These are phyloP conservation scores for Debaryomyces fabryi DNA, from an alignment of 1,139 yeast species.

Conservation along the genomic window DNA sequence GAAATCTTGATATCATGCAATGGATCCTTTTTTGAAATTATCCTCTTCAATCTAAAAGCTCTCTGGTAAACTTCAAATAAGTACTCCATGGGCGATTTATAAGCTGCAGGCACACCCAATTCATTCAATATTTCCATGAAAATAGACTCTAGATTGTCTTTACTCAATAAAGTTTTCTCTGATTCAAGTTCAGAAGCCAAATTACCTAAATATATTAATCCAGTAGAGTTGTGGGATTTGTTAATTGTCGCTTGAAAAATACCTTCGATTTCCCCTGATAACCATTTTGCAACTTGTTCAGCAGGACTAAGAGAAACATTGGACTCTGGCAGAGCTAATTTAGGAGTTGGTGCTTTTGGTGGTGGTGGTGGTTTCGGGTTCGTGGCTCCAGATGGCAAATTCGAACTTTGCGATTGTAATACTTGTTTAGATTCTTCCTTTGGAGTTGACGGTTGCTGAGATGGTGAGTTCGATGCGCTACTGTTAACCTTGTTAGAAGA, in stretches of 20 bases:
- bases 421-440: constrained; percentile 7
- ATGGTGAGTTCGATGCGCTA: background rate
- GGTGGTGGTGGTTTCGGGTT: constrained; percentile 1
- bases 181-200: constrained; percentile 42
- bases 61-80: constrained; percentile 47
- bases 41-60: constrained; percentile 40
- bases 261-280: constrained; percentile 33
- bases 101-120: constrained; percentile 40
- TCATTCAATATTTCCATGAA: constrained; percentile 61
- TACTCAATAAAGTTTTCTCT: constrained; percentile 24
- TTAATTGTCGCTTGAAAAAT: constrained; percentile 43
- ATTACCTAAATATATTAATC: constrained; percentile 36
- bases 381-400: constrained; percentile 2
- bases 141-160: constrained; percentile 45
- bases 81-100: constrained; percentile 46
- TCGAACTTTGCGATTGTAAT: constrained; percentile 4
- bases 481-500: constrained; percentile 3
- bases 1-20: constrained; percentile 38
- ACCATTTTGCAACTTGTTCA: constrained; percentile 33
- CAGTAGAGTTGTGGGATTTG: constrained; percentile 11
- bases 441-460: background rate
- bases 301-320: constrained; percentile 15
- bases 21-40: constrained; percentile 45
- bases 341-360: constrained; percentile 9
- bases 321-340: constrained; percentile 1